Evolutionary conservation across 2,329 filamentous ascomycete genomes (phyloP).

Genomic region (Penicillium sumatraense): DNA sequence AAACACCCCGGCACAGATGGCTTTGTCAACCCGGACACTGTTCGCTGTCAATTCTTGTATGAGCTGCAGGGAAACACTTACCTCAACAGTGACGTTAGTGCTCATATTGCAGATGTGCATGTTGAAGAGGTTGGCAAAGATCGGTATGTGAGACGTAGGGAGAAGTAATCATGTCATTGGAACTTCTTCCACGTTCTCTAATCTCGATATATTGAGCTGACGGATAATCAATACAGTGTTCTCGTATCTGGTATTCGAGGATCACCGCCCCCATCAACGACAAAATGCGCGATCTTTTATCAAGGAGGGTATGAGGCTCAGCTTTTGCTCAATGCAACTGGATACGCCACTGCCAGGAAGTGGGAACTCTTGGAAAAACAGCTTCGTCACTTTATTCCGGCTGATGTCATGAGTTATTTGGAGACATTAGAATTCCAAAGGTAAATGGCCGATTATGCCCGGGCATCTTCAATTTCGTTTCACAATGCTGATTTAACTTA

Average conservation of each 20-base stretch:
- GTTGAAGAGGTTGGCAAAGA: conserved; percentile 43
- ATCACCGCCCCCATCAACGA: conserved; percentile 54
- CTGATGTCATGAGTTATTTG: conserved; percentile 45
- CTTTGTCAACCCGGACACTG: conserved; percentile 43
- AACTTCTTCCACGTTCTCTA: no score
- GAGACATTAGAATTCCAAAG: conserved; percentile 60
- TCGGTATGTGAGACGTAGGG: conserved; percentile 17
- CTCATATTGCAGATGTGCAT: conserved; percentile 32
- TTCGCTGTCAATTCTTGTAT: conserved; percentile 56
- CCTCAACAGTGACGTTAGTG: conserved; percentile 54
- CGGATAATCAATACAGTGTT: conserved; percentile 22
- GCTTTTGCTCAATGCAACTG: conserved; percentile 51
- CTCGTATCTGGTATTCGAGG: conserved; percentile 50
- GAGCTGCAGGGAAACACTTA: conserved; percentile 56
- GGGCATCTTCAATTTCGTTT: neutral
- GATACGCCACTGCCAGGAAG: conserved; percentile 55
- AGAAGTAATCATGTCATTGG: no score
- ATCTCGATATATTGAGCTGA: neutral
- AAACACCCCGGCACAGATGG: conserved; percentile 55
- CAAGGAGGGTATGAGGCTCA: conserved; percentile 55
- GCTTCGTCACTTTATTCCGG: conserved; percentile 49
- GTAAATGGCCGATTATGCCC: conserved; percentile 18
- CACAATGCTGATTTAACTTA: no score
- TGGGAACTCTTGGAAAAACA: conserved; percentile 56
- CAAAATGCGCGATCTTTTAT: conserved; percentile 58